Evolutionary conservation across 305 asterid species (phyloP).

Genomic region (Euphrasia arctica): DNA sequence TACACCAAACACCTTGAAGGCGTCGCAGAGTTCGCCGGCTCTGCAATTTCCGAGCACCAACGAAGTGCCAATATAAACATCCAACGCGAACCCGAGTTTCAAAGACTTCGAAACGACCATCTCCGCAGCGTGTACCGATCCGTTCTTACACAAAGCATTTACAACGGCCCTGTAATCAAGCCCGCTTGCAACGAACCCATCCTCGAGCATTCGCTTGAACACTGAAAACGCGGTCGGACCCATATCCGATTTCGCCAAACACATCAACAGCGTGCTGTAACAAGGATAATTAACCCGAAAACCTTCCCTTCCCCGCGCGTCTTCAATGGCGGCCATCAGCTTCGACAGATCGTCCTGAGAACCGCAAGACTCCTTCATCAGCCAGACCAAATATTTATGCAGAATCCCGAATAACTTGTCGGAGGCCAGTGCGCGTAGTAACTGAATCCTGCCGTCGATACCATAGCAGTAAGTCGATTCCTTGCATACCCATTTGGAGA

Average conservation of each 20-base stretch:
- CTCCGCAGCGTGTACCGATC: constrained; percentile 37
- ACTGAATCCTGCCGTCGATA: constrained; percentile 33
- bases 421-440: constrained; percentile 27
- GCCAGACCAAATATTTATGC: constrained; percentile 33
- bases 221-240: constrained; percentile 36
- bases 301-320: constrained; percentile 32
- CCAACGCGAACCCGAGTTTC: constrained; percentile 37
- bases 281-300: constrained; percentile 48
- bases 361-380: constrained; percentile 32
- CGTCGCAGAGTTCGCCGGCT: constrained; percentile 30
- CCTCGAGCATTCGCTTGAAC: constrained; percentile 36
- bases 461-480: constrained; percentile 43
- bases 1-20: constrained; percentile 42
- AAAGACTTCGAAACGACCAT: constrained; percentile 36
- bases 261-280: constrained; percentile 39
- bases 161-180: constrained; percentile 41
- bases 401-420: constrained; percentile 27
- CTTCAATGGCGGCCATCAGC: constrained; percentile 36
- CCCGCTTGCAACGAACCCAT: constrained; percentile 36
- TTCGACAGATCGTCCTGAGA: constrained; percentile 36
- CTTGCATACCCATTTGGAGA: constrained; percentile 42
- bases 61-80: constrained; percentile 40
- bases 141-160: constrained; percentile 48
- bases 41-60: constrained; percentile 44
- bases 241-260: constrained; percentile 41